Evolutionary conservation across 176 grass and related monocot genomes (phyloP).

Genomic region (Thalia dealbata): DNA sequence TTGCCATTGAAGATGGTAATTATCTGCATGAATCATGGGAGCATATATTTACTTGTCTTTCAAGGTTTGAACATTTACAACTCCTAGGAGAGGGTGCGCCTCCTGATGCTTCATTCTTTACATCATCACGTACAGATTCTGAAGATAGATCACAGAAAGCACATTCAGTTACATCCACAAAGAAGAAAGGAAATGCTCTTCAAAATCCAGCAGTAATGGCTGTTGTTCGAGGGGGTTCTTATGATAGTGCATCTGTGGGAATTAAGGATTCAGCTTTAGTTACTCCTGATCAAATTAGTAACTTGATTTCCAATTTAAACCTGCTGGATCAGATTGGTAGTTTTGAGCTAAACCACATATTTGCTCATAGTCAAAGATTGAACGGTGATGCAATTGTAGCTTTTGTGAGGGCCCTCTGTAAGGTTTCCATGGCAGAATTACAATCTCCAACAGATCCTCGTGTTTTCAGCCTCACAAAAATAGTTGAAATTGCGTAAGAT

Average conservation of each 20-base stretch:
- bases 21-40: constrained; percentile 96
- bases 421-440: constrained; percentile 87
- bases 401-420: constrained; percentile 98
- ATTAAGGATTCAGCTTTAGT: constrained; percentile 49
- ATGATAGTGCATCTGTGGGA: constrained; percentile 72
- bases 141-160: constrained; percentile 63
- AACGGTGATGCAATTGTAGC: constrained; percentile 94
- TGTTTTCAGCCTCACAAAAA: constrained; percentile 99
- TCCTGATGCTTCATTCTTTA: constrained; percentile 86
- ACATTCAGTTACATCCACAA: constrained; percentile 38
- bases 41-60: constrained; percentile 89
- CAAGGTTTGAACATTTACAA: constrained; percentile 92
- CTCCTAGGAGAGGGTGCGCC: constrained; percentile 86
- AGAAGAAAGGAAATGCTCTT: constrained; percentile 65
- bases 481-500: constrained; percentile 93
- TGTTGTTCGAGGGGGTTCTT: constrained; percentile 83
- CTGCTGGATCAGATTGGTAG: constrained; percentile 90
- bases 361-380: constrained; percentile 93
- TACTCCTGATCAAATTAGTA: constrained; percentile 86
- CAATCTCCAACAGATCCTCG: constrained; percentile 82
- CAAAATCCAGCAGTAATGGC: constrained; percentile 92
- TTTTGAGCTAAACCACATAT: constrained; percentile 97
- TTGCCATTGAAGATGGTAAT: constrained; percentile 85
- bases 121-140: constrained; percentile 38
- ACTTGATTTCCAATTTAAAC: constrained; percentile 87